These are phyloP conservation scores for Starmerella stigmatis DNA, from an alignment of 805 yeast genomes.

Conservation along the genomic window DNA sequence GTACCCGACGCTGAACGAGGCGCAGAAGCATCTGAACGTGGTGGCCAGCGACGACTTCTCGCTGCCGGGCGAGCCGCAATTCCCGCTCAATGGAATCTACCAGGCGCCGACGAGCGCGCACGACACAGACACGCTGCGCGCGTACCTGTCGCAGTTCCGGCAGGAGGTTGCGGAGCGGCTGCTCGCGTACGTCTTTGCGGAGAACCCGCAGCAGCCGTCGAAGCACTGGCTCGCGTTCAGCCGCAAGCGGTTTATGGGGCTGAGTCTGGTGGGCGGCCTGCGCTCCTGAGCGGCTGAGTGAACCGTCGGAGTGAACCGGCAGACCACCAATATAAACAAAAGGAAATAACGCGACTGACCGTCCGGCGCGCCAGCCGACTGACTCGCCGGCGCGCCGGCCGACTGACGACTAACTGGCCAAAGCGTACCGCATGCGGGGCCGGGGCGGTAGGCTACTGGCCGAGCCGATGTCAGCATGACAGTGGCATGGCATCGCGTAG, in stretches of 20 bases:
- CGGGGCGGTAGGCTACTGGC: too few relatives aligned
- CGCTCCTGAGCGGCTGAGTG: background rate
- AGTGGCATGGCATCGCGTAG: too few relatives aligned
- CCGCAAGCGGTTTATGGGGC: slow-evolving; percentile 91
- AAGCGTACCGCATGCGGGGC: too few relatives aligned
- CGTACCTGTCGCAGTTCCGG: slow-evolving; percentile 83
- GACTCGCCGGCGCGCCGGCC: too few relatives aligned
- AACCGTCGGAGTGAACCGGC: background rate
- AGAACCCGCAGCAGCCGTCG: slow-evolving; percentile 49
- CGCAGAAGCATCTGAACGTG: slow-evolving; percentile 52
- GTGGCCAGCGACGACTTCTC: slow-evolving; percentile 78
- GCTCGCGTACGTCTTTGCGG: slow-evolving; percentile 55
- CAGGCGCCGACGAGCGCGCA: slow-evolving; percentile 60
- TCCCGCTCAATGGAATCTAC: slow-evolving; percentile 77
- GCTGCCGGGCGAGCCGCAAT: slow-evolving; percentile 90
- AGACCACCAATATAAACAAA: too few relatives aligned
- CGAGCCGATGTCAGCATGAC: too few relatives aligned
- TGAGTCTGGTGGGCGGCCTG: slow-evolving; percentile 28
- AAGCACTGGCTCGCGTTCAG: slow-evolving; percentile 95
- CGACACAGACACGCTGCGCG: slow-evolving; percentile 69
- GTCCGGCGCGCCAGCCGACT: too few relatives aligned
- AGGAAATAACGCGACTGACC: too few relatives aligned
- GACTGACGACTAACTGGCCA: too few relatives aligned
- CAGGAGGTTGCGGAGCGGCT: slow-evolving; percentile 83
- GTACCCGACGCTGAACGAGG: slow-evolving; percentile 37